A percentile compares a stretch with the other conserved stretches of the same genome.
phyloP scores from a whole-genome alignment of 2,329 filamentous ascomycete genomes.

The Fusarium haematococcum region DNA sequence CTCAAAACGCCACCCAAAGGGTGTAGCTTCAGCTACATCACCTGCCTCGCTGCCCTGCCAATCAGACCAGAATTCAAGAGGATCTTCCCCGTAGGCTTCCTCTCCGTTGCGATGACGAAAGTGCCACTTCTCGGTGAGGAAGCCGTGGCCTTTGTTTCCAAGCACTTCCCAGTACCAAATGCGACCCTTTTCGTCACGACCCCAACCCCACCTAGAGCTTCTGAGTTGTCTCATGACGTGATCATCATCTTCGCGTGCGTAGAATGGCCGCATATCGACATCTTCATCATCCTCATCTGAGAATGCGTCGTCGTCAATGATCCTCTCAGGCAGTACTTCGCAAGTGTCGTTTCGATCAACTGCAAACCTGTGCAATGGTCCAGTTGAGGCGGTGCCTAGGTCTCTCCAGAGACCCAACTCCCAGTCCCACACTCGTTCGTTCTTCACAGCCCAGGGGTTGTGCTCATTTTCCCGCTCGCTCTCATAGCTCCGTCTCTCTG shows the following conservation, averaged over 20 bases:
- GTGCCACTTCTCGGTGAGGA: constrained; percentile 9
- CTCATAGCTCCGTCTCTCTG: neutral
- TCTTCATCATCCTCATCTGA: neutral
- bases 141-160: neutral
- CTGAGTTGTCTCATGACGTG: neutral
- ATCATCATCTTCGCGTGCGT: constrained; percentile 5
- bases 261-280: neutral
- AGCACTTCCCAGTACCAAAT: constrained; percentile 17
- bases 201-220: constrained; percentile 10
- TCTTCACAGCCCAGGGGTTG: neutral
- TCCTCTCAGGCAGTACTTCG: neutral
- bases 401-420: constrained; percentile 15
- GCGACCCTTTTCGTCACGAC: neutral
- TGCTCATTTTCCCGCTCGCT: neutral
- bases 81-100: neutral
- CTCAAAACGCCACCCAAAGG: constrained; percentile 6
- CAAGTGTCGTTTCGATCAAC: neutral
- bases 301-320: neutral
- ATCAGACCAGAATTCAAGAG: constrained; percentile 13
- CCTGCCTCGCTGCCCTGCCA: neutral
- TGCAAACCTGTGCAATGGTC: neutral
- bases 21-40: neutral
- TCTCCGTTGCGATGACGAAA: constrained; percentile 11
- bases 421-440: constrained; percentile 2
- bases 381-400: neutral